phyloP scores from a whole-genome alignment of 345 rosid species.

The Triadica sebifera region DNA sequence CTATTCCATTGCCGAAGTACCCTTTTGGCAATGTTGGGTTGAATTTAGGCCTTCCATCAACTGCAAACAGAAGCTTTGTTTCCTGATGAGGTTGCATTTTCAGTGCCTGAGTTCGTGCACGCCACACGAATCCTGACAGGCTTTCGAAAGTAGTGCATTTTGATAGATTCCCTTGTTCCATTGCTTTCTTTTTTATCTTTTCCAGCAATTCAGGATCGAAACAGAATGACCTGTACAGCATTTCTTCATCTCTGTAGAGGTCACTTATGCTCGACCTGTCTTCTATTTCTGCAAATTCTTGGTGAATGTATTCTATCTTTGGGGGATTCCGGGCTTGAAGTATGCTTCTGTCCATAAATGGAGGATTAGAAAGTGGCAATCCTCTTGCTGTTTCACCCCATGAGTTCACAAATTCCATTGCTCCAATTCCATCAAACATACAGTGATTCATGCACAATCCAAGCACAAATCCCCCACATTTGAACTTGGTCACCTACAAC shows the following conservation, averaged over 20 bases:
- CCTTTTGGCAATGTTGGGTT: conserved; percentile 78
- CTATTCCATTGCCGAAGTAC: conserved; percentile 85
- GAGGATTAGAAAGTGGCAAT: conserved; percentile 17
- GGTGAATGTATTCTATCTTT: conserved; percentile 18
- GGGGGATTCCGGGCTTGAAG: conserved; percentile 33
- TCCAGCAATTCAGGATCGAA: conserved; percentile 67
- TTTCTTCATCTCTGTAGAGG: conserved; percentile 52
- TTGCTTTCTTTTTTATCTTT: conserved; percentile 52
- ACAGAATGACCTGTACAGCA: conserved; percentile 64
- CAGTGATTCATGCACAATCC: conserved; percentile 32
- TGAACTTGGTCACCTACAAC: conserved; percentile 38
- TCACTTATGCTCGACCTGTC: conserved; percentile 23
- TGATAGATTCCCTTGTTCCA: conserved; percentile 48
- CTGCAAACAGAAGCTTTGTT: conserved; percentile 84
- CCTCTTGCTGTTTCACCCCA: conserved; percentile 38
- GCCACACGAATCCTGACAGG: conserved; percentile 86
- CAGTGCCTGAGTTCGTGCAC: conserved; percentile 70
- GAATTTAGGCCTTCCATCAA: conserved; percentile 82
- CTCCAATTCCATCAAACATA: conserved; percentile 34
- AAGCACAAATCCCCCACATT: conserved; percentile 36
- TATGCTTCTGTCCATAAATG: conserved; percentile 27
- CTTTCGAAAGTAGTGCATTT: conserved; percentile 74
- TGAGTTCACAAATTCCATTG: conserved; percentile 37
- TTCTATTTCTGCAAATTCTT: conserved; percentile 29
- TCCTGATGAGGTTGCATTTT: conserved; percentile 55